phyloP scores from a whole-genome alignment of 2,329 filamentous ascomycete species.

The Teratosphaeria nubilosa region DNA sequence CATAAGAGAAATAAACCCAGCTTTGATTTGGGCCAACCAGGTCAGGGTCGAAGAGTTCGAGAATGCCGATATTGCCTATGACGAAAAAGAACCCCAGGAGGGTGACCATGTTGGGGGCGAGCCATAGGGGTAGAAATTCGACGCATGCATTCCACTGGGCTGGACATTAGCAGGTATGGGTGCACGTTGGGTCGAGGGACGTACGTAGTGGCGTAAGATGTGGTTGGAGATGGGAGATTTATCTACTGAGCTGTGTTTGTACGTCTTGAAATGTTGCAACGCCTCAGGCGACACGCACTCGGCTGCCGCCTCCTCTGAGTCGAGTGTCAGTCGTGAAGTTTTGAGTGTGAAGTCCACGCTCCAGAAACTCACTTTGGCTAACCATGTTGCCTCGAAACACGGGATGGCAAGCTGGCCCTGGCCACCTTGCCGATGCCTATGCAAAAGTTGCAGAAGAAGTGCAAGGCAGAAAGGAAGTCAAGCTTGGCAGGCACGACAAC shows the following conservation, averaged over 20 bases:
- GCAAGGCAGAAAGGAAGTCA: background rate
- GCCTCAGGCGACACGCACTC: constrained; percentile 67
- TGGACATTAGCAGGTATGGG: background rate
- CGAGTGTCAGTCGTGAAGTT: background rate
- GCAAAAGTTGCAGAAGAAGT: background rate
- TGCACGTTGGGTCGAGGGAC: constrained; percentile 19
- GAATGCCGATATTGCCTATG: constrained; percentile 64
- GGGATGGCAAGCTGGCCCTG: background rate
- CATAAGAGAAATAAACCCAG: constrained; percentile 95
- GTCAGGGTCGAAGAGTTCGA: constrained; percentile 79
- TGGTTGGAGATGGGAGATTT: constrained; percentile 90
- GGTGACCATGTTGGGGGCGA: constrained; percentile 96
- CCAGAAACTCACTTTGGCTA: background rate
- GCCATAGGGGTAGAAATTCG: constrained; percentile 83
- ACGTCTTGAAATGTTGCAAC: constrained; percentile 79
- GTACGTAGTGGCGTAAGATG: constrained; percentile 89
- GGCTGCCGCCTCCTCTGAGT: constrained; percentile 4
- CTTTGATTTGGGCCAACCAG: constrained; percentile 62
- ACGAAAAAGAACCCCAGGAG: constrained; percentile 92
- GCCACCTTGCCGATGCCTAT: too few relatives aligned
- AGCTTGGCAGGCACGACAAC: background rate
- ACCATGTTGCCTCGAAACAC: background rate
- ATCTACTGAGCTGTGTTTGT: constrained; percentile 97
- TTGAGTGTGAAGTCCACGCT: background rate
- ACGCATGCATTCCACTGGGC: constrained; percentile 92